phyloP scores from a whole-genome alignment of 768 basidiomycete species.

The Daedalea quercina region DNA sequence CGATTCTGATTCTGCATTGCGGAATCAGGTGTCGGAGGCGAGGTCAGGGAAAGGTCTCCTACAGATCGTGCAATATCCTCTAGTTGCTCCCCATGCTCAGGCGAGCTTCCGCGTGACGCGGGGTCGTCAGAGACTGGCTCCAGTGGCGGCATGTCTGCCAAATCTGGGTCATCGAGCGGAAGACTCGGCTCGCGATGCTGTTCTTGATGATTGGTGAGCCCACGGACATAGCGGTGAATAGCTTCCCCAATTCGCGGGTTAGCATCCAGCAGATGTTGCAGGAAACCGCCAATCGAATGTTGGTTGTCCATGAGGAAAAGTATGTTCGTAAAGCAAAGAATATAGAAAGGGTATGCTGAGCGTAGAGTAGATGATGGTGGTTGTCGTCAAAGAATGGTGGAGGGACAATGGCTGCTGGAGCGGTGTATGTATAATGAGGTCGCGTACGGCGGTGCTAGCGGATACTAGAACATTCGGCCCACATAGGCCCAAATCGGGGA shows the following conservation, averaged over 20 bases:
- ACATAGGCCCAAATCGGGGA: not conserved
- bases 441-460: not conserved
- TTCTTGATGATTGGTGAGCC: conserved; percentile 2
- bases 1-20: not conserved
- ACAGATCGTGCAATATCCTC: conserved; percentile 1
- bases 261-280: conserved; percentile 8
- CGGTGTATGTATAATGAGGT: not conserved
- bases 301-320: conserved; percentile 14
- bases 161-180: conserved; percentile 1
- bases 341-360: conserved; percentile 1
- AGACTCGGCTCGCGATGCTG: not conserved
- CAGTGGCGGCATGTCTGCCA: not conserved
- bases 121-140: not conserved
- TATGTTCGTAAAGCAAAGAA: not conserved
- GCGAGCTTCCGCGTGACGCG: not conserved
- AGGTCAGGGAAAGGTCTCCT: not conserved
- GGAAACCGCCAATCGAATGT: conserved; percentile 1
- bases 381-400: conserved; percentile 8
- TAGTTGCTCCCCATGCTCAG: not conserved
- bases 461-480: not conserved
- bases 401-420: not conserved
- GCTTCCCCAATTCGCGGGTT: conserved; percentile 9
- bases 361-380: conserved; percentile 3
- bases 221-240: conserved; percentile 6
- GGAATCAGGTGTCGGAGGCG: not conserved